Base-by-base conservation (phyloP, 1,284 basidiomycete genomes). In the Meripilus lineatus region DNA sequence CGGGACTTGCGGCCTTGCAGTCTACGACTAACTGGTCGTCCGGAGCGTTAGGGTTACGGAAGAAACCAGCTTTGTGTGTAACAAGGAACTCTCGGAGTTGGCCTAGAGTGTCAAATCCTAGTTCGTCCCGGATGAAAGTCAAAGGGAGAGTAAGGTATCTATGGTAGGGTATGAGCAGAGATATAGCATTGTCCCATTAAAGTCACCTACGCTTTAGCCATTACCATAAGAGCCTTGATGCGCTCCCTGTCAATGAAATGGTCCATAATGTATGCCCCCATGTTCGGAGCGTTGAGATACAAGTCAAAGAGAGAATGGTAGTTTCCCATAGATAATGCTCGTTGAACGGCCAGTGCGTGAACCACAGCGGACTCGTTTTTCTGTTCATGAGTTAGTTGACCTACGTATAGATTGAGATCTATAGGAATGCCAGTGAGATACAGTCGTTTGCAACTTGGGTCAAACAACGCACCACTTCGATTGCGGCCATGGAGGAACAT, bases 221-320 rank as follows among this genome's bases (percentile, higher is more conserved):
- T 93, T 55, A 89, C 81, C 56, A 92, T 79, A 46, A 99, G 67
- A 1, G 93, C 93, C 49, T 84, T 81, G 45, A 89, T 78, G 45
- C 96, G 73, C 69, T 98, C 96, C 52, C 96, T 80, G 59, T 88
- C 84, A 54, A 97, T 87, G 63, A 99, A 97, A 65, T 98, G 93
- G 66, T 99, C 95, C 91, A 99, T 96, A 60, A 99, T 93, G 66
- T 98, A 98, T 45, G 83, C 93, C 40, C 93, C 92, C 96, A 99
- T 98, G 63, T 95, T 95, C 33, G 94, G 94, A 35, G 93, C 90
- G 48, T 75, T 74, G 53, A 80, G 58, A 67, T 92, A 99, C 40
- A 94, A 71, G 50, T 81, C 77, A 70, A 98, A 99, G 56, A 99
- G 81, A 38, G 81, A 76, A 67, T 91, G 87, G 67, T 98, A 99